These are phyloP conservation scores for Nemania diffusa DNA, from an alignment of 2,329 filamentous ascomycete genomes.

Conservation along the genomic window DNA sequence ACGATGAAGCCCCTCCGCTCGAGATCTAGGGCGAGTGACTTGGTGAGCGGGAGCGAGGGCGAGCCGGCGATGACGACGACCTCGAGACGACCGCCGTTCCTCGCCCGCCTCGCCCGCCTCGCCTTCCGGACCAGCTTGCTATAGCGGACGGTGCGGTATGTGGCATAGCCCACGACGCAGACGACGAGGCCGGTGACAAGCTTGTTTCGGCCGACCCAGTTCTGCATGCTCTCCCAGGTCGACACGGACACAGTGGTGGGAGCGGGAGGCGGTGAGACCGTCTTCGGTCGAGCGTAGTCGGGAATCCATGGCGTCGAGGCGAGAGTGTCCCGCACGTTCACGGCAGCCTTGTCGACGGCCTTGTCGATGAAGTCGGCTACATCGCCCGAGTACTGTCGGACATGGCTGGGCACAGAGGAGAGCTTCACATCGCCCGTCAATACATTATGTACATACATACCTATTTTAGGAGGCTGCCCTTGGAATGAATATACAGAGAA, in stretches of 20 bases:
- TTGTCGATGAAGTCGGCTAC: slow-evolving; percentile 84
- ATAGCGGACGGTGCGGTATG: slow-evolving; percentile 62
- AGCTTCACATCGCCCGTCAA: slow-evolving; percentile 53
- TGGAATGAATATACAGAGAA: too few species aligned
- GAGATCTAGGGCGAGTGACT: slow-evolving; percentile 84
- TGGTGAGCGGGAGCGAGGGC: slow-evolving; percentile 83
- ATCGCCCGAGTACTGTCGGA: slow-evolving; percentile 75
- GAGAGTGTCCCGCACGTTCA: slow-evolving; percentile 74
- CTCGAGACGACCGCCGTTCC: slow-evolving; percentile 86
- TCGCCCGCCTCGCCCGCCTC: slow-evolving; percentile 79
- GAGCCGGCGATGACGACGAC: slow-evolving; percentile 91
- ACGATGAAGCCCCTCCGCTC: slow-evolving; percentile 94
- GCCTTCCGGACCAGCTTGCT: slow-evolving; percentile 70
- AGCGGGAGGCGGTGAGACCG: slow-evolving; percentile 57
- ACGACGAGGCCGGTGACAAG: slow-evolving; percentile 77
- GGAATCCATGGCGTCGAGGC: slow-evolving; percentile 78
- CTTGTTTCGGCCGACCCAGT: slow-evolving; percentile 79
- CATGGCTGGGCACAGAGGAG: slow-evolving; percentile 67
- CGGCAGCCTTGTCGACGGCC: slow-evolving; percentile 80
- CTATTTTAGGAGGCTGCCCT: too few species aligned
- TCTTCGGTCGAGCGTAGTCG: slow-evolving; percentile 69
- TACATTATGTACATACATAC: too few species aligned
- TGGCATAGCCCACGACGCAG: slow-evolving; percentile 74
- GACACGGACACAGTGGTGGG: slow-evolving; percentile 50
- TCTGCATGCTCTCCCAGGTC: slow-evolving; percentile 66